Percentiles rank a stretch among this genome's conserved stretches.
Evolutionary conservation across 1,139 yeast genomes (phyloP).

Genomic region (Saccharomyces hybrid): DNA sequence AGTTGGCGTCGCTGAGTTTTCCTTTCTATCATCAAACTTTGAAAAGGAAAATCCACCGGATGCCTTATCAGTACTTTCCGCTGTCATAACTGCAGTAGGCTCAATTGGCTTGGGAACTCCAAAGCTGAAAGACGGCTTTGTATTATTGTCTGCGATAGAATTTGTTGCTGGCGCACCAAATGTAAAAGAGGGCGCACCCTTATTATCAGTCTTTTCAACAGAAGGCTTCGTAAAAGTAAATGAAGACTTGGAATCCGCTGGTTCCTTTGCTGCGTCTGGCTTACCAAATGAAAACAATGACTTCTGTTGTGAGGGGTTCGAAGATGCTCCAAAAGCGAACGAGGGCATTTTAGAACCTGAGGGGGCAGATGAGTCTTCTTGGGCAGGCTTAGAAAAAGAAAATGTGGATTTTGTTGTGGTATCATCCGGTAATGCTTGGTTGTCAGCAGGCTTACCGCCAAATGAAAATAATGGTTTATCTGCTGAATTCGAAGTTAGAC

Average conservation of each 20-base stretch:
- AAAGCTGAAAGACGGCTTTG: constrained; percentile 1
- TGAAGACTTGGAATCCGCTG: constrained; percentile 1
- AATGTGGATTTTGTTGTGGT: constrained; percentile 8
- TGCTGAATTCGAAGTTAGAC: not conserved
- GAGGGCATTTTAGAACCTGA: constrained; percentile 4
- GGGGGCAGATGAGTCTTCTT: not conserved
- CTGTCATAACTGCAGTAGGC: not conserved
- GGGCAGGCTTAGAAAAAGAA: constrained; percentile 8
- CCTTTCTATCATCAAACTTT: not conserved
- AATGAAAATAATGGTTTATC: constrained; percentile 2
- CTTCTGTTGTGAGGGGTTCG: not conserved
- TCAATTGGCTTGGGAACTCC: not conserved
- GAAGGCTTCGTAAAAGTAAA: not conserved
- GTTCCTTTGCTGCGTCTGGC: not conserved
- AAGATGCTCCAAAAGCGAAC: constrained; percentile 9
- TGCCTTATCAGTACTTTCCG: not conserved
- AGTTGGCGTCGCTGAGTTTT: not conserved
- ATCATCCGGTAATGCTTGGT: not conserved
- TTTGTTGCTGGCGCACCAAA: constrained; percentile 1
- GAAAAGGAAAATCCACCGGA: not conserved
- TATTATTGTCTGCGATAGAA: not conserved
- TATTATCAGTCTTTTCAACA: not conserved
- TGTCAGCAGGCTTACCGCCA: not conserved
- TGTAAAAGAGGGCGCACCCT: constrained; percentile 1
- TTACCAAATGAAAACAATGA: constrained; percentile 7